Percentiles rank a stretch among this genome's conserved stretches.
Evolutionary conservation across 192 early-diverging fungal species (phyloP).

Genomic region (Chytriomyces sp.): DNA sequence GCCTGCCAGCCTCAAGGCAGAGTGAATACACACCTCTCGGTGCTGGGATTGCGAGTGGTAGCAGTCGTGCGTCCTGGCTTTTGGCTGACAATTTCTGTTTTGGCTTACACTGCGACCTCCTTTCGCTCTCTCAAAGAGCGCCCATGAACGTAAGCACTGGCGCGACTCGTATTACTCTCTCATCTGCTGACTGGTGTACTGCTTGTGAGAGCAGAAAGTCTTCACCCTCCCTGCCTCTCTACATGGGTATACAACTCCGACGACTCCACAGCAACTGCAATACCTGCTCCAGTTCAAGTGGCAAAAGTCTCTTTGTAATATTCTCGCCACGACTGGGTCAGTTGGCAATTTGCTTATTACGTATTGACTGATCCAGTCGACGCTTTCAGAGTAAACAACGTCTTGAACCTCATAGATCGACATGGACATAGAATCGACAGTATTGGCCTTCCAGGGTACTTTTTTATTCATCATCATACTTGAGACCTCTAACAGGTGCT

Average conservation of each 20-base stretch:
- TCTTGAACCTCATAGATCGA: slow-evolving; percentile 38
- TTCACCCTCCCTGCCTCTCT: slow-evolving; percentile 17
- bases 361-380: neutral
- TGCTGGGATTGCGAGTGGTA: no score
- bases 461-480: neutral
- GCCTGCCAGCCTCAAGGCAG: no score
- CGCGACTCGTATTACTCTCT: neutral
- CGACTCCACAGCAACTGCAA: slow-evolving; percentile 1
- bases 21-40: no score
- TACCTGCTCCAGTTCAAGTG: slow-evolving; percentile 37
- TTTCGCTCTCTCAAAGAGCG: neutral
- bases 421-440: slow-evolving; percentile 36
- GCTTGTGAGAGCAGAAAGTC: slow-evolving; percentile 2
- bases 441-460: slow-evolving; percentile 34
- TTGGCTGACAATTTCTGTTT: neutral
- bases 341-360: neutral
- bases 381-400: slow-evolving; percentile 14
- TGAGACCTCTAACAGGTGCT: neutral
- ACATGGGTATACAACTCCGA: slow-evolving; percentile 11
- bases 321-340: slow-evolving; percentile 42
- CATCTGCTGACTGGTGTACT: neutral
- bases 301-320: slow-evolving; percentile 37
- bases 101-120: neutral
- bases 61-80: neutral
- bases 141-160: slow-evolving; percentile 19